A percentile compares a stretch with the other conserved stretches of the same genome.
These are phyloP conservation scores for Lichina pygmaea DNA, from an alignment of 495 filamentous ascomycete species.

Conservation along the genomic window DNA sequence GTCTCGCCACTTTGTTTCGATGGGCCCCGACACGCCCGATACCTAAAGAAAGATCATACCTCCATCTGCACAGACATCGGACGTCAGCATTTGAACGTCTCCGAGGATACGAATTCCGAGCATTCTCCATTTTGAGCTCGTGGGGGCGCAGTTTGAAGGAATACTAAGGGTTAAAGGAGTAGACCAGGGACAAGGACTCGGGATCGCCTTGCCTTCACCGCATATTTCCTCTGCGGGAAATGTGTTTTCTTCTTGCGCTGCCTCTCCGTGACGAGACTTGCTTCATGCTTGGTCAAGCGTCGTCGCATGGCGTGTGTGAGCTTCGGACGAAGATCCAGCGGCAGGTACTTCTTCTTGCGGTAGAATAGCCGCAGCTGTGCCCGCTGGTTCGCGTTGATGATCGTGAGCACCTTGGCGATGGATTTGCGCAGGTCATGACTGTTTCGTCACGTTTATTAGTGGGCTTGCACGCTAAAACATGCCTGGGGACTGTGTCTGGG, in stretches of 20 bases:
- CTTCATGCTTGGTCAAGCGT: constrained; percentile 73
- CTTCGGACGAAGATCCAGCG: constrained; percentile 91
- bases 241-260: constrained; percentile 80
- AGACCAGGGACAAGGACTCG: background rate
- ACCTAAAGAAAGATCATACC: too few relatives aligned
- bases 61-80: too few relatives aligned
- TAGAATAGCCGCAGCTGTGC: constrained; percentile 96
- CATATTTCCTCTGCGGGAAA: constrained; percentile 96
- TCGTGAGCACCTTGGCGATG: constrained; percentile 88
- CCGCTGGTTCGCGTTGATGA: constrained; percentile 98
- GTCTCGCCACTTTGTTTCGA: too few relatives aligned
- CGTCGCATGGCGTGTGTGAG: constrained; percentile 87
- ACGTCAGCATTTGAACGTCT: too few relatives aligned
- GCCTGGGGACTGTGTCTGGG: background rate
- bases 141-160: too few relatives aligned
- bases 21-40: too few relatives aligned
- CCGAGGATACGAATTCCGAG: too few relatives aligned
- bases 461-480: background rate
- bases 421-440: constrained; percentile 99
- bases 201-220: constrained; percentile 56
- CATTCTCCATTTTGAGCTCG: too few relatives aligned
- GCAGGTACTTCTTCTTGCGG: constrained; percentile 96
- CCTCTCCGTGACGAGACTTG: constrained; percentile 53
- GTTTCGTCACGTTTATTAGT: background rate
- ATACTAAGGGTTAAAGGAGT: too few relatives aligned